Conservation (phyloP, 2,329 filamentous ascomycete genomes). For the Fusarium dimerum region DNA sequence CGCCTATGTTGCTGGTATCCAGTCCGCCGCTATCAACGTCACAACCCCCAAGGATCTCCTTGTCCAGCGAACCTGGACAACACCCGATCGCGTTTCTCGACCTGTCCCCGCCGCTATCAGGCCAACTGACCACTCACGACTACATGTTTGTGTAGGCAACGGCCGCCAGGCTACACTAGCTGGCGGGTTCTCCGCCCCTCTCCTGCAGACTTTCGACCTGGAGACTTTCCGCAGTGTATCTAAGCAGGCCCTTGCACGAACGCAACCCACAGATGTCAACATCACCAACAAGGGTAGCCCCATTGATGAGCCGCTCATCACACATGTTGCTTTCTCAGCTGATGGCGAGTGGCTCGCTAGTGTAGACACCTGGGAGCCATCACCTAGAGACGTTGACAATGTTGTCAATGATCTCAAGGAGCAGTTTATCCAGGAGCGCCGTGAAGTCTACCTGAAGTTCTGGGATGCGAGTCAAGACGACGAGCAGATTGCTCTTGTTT, state of each 20-base stretch:
- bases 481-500: slow-evolving; percentile 71
- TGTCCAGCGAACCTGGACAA: slow-evolving; percentile 53
- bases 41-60: slow-evolving; percentile 53
- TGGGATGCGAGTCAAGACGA: slow-evolving; percentile 69
- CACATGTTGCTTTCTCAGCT: slow-evolving; percentile 71
- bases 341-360: slow-evolving; percentile 91
- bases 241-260: slow-evolving; percentile 87
- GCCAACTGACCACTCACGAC: slow-evolving; percentile 60
- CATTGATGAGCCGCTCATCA: slow-evolving; percentile 77
- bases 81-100: slow-evolving; percentile 44
- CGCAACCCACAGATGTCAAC: slow-evolving; percentile 81
- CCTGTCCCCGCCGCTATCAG: slow-evolving; percentile 63
- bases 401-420: slow-evolving; percentile 37
- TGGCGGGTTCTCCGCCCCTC: slow-evolving; percentile 53
- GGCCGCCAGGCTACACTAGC: slow-evolving; percentile 58
- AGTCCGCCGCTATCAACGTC: slow-evolving; percentile 58
- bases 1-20: slow-evolving; percentile 81
- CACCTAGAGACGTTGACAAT: slow-evolving; percentile 64
- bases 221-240: slow-evolving; percentile 73
- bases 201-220: slow-evolving; percentile 85
- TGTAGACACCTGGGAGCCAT: slow-evolving; percentile 86
- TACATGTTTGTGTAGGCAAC: slow-evolving; percentile 69
- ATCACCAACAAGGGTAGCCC: slow-evolving; percentile 69
- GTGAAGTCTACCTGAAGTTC: slow-evolving; percentile 86
- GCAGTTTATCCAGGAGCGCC: slow-evolving; percentile 52